Conservation (phyloP, 2,329 filamentous ascomycete species). For the Trichoderma sp. region DNA sequence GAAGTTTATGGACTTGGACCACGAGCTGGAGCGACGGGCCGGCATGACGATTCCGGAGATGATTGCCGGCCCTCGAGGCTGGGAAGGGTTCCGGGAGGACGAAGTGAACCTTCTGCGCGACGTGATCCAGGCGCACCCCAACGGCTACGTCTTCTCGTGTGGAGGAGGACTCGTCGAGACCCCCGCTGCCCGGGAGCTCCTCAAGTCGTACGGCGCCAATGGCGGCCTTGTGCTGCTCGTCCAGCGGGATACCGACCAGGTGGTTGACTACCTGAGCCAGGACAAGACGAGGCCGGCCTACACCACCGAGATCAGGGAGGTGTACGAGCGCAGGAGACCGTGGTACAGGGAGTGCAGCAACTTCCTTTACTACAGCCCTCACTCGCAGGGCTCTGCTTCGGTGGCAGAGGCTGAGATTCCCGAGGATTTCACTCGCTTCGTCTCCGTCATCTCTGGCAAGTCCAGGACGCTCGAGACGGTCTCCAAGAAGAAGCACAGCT, state of each 20-base stretch:
- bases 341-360: constrained; percentile 96
- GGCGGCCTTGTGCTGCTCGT: constrained; percentile 87
- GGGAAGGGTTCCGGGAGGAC: constrained; percentile 82
- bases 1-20: constrained; percentile 83
- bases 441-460: constrained; percentile 44
- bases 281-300: constrained; percentile 94
- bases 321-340: constrained; percentile 84
- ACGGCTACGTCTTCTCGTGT: constrained; percentile 84
- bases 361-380: constrained; percentile 86
- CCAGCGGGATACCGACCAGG: constrained; percentile 81
- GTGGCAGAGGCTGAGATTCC: constrained; percentile 32
- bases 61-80: constrained; percentile 70
- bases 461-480: constrained; percentile 51
- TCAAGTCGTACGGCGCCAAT: constrained; percentile 70
- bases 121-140: constrained; percentile 72
- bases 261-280: constrained; percentile 83
- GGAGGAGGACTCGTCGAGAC: constrained; percentile 92
- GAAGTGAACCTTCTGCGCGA: constrained; percentile 75
- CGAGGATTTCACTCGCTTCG: constrained; percentile 43
- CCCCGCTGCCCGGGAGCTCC: constrained; percentile 73
- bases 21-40: constrained; percentile 75
- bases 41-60: constrained; percentile 84
- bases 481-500: constrained; percentile 68
- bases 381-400: constrained; percentile 41
- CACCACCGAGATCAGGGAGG: constrained; percentile 85